These are phyloP conservation scores for Rhizopus delemar DNA, from an alignment of 371 early-diverging fungal species.

Conservation along the genomic window DNA sequence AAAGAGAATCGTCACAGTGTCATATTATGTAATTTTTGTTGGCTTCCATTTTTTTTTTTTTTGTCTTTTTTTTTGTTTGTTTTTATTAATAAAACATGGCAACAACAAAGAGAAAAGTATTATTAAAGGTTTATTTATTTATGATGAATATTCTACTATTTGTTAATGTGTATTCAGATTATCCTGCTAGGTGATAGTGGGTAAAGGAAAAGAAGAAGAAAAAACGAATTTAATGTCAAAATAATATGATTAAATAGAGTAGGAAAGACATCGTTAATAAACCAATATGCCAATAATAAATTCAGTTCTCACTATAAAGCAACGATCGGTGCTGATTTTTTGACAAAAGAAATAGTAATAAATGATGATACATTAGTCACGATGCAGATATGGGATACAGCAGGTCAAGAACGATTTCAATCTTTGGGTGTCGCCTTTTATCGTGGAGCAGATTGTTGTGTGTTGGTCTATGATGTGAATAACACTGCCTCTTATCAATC, in stretches of 20 bases:
- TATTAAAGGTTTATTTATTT: constrained; percentile 2
- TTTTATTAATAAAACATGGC: background rate
- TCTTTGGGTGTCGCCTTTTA: constrained; percentile 97
- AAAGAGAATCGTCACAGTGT: constrained; percentile 1
- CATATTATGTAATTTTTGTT: constrained; percentile 1
- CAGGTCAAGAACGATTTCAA: constrained; percentile 97
- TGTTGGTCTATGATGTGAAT: constrained; percentile 96
- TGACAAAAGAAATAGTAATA: constrained; percentile 96
- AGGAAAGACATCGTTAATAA: constrained; percentile 97
- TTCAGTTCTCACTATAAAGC: constrained; percentile 99
- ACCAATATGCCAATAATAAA: constrained; percentile 98
- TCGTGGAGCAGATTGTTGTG: constrained; percentile 99
- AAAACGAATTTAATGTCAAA: background rate
- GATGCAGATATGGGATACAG: constrained; percentile 96
- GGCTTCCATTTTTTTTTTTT: background rate
- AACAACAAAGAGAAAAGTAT: constrained; percentile 2
- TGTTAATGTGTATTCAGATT: constrained; percentile 7
- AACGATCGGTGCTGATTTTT: constrained; percentile 99
- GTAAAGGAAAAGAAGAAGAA: constrained; percentile 3
- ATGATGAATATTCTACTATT: background rate
- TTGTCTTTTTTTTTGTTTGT: constrained; percentile 1
- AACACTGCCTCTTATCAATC: constrained; percentile 92
- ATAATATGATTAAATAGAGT: constrained; percentile 42
- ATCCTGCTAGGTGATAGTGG: constrained; percentile 29
- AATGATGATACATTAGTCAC: constrained; percentile 82